Evolutionary conservation across 2,329 filamentous ascomycete genomes (phyloP).

Genomic region (Aspergillus felis): DNA sequence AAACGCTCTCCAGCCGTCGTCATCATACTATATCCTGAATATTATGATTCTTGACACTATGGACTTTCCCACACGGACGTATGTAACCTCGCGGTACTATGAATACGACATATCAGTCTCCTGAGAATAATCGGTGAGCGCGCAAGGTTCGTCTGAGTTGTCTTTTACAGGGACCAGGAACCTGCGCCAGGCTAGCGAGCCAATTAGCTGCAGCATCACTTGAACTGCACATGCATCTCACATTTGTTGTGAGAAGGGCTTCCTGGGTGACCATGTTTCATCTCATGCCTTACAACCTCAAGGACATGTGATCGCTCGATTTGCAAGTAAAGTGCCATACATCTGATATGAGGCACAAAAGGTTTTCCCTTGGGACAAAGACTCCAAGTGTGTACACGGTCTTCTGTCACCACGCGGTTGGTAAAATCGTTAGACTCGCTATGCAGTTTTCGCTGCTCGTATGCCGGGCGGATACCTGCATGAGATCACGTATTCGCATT

Average conservation of each 20-base stretch:
- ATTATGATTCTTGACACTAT: background rate
- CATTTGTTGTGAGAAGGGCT: background rate
- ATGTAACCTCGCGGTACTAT: background rate
- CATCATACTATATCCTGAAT: background rate
- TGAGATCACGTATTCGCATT: constrained; percentile 5
- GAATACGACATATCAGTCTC: background rate
- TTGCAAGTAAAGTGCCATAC: background rate
- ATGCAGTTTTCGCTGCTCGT: constrained; percentile 6
- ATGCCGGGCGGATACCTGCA: constrained; percentile 23
- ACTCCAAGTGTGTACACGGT: constrained; percentile 2
- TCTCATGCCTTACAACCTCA: constrained; percentile 4
- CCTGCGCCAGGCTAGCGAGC: background rate
- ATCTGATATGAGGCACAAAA: background rate
- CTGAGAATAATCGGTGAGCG: background rate
- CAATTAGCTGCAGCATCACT: constrained; percentile 1
- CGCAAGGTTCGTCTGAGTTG: background rate
- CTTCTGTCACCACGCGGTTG: constrained; percentile 16
- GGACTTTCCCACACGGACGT: background rate
- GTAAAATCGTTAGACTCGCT: constrained; percentile 7
- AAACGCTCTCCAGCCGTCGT: background rate
- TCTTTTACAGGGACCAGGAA: background rate
- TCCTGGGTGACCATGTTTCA: constrained; percentile 12
- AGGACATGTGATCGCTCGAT: constrained; percentile 11
- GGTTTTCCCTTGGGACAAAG: background rate
- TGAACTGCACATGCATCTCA: constrained; percentile 2